These are phyloP conservation scores for Amylostereum areolatum DNA, from an alignment of 1,284 basidiomycete species.

Conservation along the genomic window DNA sequence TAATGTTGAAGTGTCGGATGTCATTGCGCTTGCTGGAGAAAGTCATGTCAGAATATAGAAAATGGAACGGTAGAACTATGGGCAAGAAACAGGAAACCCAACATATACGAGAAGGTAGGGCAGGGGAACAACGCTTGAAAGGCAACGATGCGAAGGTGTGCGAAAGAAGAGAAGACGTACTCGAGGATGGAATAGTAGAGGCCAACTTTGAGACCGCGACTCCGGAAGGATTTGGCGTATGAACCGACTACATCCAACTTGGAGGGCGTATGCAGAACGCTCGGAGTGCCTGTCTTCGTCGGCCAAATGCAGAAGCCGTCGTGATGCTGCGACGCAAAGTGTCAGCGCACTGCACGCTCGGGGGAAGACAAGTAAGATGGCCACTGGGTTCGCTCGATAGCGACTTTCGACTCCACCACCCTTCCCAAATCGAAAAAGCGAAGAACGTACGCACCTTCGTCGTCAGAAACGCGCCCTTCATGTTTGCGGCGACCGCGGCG, in stretches of 20 bases:
- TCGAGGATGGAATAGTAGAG: slow-evolving; percentile 11
- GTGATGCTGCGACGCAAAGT: slow-evolving; percentile 4
- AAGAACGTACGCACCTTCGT: slow-evolving; percentile 4
- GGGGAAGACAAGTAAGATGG: not conserved
- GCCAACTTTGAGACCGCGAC: slow-evolving; percentile 5
- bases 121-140: too few species aligned
- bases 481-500: slow-evolving; percentile 5
- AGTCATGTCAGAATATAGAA: not conserved
- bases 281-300: slow-evolving; percentile 7
- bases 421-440: too few species aligned
- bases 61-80: too few species aligned
- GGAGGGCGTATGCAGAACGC: slow-evolving; percentile 2
- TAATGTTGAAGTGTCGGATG: slow-evolving; percentile 9
- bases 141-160: too few species aligned
- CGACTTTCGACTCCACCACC: too few species aligned
- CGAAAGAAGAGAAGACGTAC: not conserved
- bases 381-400: not conserved
- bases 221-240: slow-evolving; percentile 7
- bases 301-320: slow-evolving; percentile 11
- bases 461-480: slow-evolving; percentile 9
- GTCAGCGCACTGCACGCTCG: not conserved
- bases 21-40: slow-evolving; percentile 5
- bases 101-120: too few species aligned
- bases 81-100: too few species aligned
- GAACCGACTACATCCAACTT: slow-evolving; percentile 4